Conservation (phyloP, 129 eudicot species). For the Saposhnikovia divaricata region DNA sequence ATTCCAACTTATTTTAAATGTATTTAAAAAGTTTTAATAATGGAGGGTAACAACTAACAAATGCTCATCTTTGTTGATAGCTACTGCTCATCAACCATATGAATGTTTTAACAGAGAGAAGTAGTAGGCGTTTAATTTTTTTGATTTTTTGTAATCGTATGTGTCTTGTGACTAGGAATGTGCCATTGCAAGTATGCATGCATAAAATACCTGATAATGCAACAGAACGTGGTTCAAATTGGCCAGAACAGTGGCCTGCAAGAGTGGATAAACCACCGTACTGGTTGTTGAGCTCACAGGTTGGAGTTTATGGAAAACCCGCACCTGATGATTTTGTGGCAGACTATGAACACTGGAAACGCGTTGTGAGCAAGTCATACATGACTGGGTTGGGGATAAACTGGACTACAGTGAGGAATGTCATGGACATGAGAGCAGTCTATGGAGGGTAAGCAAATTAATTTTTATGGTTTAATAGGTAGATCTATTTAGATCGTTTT, state of each 20-base stretch:
- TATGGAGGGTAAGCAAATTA: conserved; percentile 18
- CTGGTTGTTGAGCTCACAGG: conserved; percentile 47
- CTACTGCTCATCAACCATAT: background rate
- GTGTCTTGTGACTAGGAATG: conserved; percentile 17
- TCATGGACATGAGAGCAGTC: conserved; percentile 20
- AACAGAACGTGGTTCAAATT: conserved; percentile 22
- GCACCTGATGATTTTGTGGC: conserved; percentile 88
- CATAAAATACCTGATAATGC: conserved; percentile 20
- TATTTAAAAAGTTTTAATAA: background rate
- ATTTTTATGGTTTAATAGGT: background rate
- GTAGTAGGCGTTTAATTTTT: background rate
- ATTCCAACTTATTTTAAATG: background rate
- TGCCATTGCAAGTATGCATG: conserved; percentile 32
- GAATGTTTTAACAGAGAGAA: background rate
- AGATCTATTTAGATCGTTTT: background rate
- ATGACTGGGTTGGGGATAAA: conserved; percentile 64
- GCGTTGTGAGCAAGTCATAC: conserved; percentile 72
- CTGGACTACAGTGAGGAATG: conserved; percentile 49
- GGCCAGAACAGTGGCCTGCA: conserved; percentile 33
- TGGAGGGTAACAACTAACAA: background rate
- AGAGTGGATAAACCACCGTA: conserved; percentile 25
- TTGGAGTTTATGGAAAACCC: conserved; percentile 88
- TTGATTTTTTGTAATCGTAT: background rate
- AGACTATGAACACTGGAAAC: conserved; percentile 90
- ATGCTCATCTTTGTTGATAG: background rate